Conservation (phyloP, 768 basidiomycete genomes). For the Dioszegia aurantiaca region DNA sequence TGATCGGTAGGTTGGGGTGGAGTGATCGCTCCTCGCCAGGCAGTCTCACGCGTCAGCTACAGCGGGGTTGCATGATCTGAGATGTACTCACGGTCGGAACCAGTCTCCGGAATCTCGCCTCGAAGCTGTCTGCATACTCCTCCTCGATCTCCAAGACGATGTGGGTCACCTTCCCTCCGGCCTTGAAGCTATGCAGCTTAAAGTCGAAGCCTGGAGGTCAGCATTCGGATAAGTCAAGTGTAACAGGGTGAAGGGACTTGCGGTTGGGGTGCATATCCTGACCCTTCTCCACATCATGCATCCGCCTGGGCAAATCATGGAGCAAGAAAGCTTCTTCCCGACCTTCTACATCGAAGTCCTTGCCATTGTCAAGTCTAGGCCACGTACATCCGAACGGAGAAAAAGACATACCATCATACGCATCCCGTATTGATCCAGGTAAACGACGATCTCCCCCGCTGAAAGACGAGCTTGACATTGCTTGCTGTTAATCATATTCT, state of each 20-base stretch:
- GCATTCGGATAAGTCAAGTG: no score
- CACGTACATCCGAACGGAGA: no score
- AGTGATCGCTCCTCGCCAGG: background rate
- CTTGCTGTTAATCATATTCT: background rate
- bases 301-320: background rate
- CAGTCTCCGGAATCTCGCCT: background rate
- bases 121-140: constrained; percentile 1
- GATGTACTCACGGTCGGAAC: background rate
- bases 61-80: background rate
- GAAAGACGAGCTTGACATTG: background rate
- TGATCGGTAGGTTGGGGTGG: background rate
- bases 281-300: no score
- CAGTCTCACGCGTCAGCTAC: background rate
- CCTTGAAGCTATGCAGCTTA: background rate
- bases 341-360: background rate
- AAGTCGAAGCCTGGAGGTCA: background rate
- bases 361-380: background rate
- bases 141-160: background rate
- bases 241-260: background rate
- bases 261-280: background rate
- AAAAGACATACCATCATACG: constrained; percentile 16
- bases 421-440: constrained; percentile 21
- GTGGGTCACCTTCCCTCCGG: background rate
- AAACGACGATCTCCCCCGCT: constrained; percentile 20
- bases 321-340: background rate